Base-by-base conservation (phyloP, 2,329 filamentous ascomycete species). In the Talaromyces sp. region DNA sequence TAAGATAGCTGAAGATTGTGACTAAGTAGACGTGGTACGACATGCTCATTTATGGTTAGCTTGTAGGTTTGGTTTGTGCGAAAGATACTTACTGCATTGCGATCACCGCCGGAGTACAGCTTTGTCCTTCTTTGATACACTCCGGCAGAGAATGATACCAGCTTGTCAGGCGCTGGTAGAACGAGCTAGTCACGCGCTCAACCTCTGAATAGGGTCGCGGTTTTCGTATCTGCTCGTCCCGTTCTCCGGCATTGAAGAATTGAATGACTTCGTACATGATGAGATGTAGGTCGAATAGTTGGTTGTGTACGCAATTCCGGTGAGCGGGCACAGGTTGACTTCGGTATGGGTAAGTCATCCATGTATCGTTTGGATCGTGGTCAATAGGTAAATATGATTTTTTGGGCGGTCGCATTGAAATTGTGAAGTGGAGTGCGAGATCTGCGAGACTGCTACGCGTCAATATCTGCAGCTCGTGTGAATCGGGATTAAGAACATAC, bases 301-400 rank as follows among this genome's bases (percentile, higher is more conserved):
- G 62, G 11, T 63, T 63, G 23, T 57, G 62, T 28, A 63, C 42
- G 33, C 62, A 63, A 28, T 63, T 60, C 12, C 50, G 62, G 46
- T 63, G 62, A 7, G 62, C 57, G 5, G 58, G 40, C 12, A 57
- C 57, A 5, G 39, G 40, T 7, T 39, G 18, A 52, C 16, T 50
- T 25, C 50, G 40, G 11, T 60, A 60, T 3, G 62, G 62, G 31
- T 63, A 63, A 18, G 62, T 48, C 42, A 31, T 57, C 62, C 62
- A 63, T 39, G 58, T 60, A 52, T 63, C 62, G 4, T 40, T 44
- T 1, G 18, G 18, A 28, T 60, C 57, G 25, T 63, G 62, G 14
- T 40, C 42, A 23, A 57, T 35, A 7, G 58, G 62, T 5, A 60
- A 11, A 8, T 60, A 37, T 42, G 23, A 44, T 9, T 50, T 40